Conservation (phyloP, 129 eudicot species). For the Logfia minima region DNA sequence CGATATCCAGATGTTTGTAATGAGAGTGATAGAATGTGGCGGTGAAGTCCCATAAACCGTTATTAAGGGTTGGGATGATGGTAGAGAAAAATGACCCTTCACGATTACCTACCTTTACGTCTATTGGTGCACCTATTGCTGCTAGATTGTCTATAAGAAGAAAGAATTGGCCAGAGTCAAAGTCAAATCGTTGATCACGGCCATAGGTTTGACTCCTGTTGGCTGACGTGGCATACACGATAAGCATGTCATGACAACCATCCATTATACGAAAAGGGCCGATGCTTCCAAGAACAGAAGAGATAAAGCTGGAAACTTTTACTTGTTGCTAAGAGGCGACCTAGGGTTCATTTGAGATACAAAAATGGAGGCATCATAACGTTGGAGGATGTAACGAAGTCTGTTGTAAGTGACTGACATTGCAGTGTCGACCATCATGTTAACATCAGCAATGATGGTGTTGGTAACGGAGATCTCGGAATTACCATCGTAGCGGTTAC, state of each 20-base stretch:
- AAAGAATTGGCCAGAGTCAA: background rate
- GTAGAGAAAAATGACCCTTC: constrained; percentile 36
- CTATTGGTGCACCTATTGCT: constrained; percentile 33
- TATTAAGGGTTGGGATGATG: background rate
- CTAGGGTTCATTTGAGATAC: constrained; percentile 31
- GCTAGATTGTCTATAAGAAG: constrained; percentile 21
- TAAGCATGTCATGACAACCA: background rate
- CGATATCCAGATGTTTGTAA: constrained; percentile 26
- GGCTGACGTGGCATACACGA: constrained; percentile 35
- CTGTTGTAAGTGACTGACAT: constrained; percentile 38
- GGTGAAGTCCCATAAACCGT: constrained; percentile 23
- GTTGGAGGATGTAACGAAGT: constrained; percentile 29
- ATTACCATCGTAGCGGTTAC: constrained; percentile 1
- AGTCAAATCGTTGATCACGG: constrained; percentile 21
- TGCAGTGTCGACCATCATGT: constrained; percentile 33
- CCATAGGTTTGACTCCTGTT: constrained; percentile 31
- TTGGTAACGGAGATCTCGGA: constrained; percentile 1
- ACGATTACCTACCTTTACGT: constrained; percentile 19
- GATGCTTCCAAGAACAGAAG: constrained; percentile 32
- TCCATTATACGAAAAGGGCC: constrained; percentile 29
- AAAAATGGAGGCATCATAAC: constrained; percentile 4
- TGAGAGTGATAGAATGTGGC: constrained; percentile 27
- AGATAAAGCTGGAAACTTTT: constrained; percentile 30
- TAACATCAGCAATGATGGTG: constrained; percentile 30
- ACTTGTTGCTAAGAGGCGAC: constrained; percentile 31